Evolutionary conservation across 306 rosid genomes (phyloP).

Genomic region (Corylus heterophylla): DNA sequence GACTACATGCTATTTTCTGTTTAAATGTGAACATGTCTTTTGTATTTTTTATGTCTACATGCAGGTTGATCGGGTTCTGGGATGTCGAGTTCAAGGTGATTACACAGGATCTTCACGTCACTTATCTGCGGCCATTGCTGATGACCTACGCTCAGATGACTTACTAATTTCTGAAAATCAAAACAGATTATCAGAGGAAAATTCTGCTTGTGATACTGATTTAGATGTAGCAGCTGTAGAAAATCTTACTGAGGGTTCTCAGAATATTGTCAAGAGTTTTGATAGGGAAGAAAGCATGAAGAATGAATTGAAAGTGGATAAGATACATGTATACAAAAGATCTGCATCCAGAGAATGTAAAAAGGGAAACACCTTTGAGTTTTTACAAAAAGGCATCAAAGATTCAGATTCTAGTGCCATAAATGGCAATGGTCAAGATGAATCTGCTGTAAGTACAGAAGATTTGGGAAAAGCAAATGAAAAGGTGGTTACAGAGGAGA

Average conservation of each 20-base stretch:
- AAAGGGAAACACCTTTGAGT: slow-evolving; percentile 50
- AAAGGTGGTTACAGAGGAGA: slow-evolving; percentile 42
- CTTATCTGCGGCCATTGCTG: slow-evolving; percentile 48
- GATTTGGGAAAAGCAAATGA: slow-evolving; percentile 48
- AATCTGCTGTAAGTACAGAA: slow-evolving; percentile 48
- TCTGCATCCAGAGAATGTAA: slow-evolving; percentile 64
- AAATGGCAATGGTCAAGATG: slow-evolving; percentile 47
- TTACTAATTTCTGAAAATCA: slow-evolving; percentile 49
- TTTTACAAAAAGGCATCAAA: slow-evolving; percentile 33
- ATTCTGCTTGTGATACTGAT: slow-evolving; percentile 56
- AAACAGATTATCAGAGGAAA: slow-evolving; percentile 50
- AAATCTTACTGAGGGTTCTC: slow-evolving; percentile 43
- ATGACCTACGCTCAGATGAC: slow-evolving; percentile 50
- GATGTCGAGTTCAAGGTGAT: slow-evolving; percentile 77
- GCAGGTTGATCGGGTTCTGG: slow-evolving; percentile 95
- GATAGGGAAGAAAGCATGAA: slow-evolving; percentile 55
- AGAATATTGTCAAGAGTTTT: slow-evolving; percentile 42
- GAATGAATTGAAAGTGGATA: slow-evolving; percentile 50
- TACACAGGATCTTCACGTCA: slow-evolving; percentile 38
- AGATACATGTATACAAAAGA: slow-evolving; percentile 71
- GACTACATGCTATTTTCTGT: neutral
- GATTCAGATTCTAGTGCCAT: slow-evolving; percentile 41
- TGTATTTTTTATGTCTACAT: slow-evolving; percentile 27
- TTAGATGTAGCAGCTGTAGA: slow-evolving; percentile 50
- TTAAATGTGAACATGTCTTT: slow-evolving; percentile 16